Evolutionary conservation across 345 rosid species (phyloP).

Genomic region (Syzygium aromaticum): DNA sequence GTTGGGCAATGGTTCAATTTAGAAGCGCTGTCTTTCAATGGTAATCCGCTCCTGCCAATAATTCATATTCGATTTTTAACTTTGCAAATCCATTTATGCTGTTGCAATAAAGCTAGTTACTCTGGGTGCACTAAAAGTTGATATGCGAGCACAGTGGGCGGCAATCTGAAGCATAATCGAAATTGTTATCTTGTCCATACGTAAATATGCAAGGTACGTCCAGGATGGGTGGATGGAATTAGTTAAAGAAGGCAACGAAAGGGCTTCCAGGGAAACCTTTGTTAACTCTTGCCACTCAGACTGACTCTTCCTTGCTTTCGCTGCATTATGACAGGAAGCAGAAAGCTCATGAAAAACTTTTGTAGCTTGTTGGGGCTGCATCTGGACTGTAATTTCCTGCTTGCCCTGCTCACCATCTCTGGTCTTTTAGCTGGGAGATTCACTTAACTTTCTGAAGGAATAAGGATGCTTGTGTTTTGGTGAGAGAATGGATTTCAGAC

Average conservation of each 20-base stretch:
- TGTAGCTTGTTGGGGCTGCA: not conserved
- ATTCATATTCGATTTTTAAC: not conserved
- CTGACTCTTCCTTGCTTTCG: not conserved
- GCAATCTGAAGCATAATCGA: not conserved
- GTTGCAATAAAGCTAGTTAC: not conserved
- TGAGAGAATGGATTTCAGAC: not conserved
- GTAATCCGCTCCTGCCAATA: not conserved
- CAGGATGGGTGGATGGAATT: not conserved
- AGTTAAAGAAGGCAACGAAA: not conserved
- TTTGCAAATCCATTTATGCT: not conserved
- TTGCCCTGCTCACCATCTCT: not conserved
- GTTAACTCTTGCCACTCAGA: not conserved
- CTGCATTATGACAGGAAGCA: not conserved
- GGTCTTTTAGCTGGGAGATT: not conserved
- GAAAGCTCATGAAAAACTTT: not conserved
- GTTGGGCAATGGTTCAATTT: not conserved
- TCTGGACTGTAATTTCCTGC: not conserved
- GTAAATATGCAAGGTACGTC: not conserved
- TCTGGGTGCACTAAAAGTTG: not conserved
- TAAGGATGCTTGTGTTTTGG: not conserved
- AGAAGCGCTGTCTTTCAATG: not conserved
- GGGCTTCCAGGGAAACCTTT: not conserved
- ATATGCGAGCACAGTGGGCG: not conserved
- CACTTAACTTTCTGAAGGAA: not conserved
- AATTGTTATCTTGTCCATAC: not conserved